phyloP scores from a whole-genome alignment of 225 moss, liverwort and hornwort species.

The Pseudoscleropodium purum region DNA sequence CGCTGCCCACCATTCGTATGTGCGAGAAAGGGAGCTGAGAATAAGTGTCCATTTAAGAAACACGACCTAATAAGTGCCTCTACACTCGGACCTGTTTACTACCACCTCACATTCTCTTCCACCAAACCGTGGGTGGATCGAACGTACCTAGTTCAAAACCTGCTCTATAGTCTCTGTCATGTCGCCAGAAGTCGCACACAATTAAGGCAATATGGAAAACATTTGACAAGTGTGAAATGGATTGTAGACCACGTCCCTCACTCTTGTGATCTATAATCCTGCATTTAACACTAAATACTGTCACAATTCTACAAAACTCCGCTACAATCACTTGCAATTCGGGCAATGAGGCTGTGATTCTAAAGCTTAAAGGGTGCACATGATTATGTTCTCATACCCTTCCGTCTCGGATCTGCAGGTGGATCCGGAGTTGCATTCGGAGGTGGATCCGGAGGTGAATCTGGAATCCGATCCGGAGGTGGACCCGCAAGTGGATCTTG shows the following conservation, averaged over 20 bases:
- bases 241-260: neutral
- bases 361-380: too few species aligned
- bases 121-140: too few species aligned
- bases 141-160: neutral
- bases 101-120: neutral
- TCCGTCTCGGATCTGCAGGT: neutral
- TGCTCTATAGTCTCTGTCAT: too few species aligned
- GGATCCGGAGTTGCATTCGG: fast-evolving
- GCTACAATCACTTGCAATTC: neutral
- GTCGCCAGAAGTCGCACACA: too few species aligned
- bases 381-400: neutral
- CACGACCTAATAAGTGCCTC: neutral
- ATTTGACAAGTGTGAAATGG: too few species aligned
- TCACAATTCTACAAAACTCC: neutral
- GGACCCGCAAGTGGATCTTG: too few species aligned
- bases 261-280: neutral
- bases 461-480: too few species aligned
- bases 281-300: too few species aligned
- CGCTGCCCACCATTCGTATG: neutral
- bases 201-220: too few species aligned
- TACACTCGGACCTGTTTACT: too few species aligned
- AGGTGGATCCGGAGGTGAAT: too few species aligned
- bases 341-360: neutral
- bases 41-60: neutral
- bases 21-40: neutral